phyloP scores from a whole-genome alignment of 495 filamentous ascomycete species.

The Opeltia flavorubescens region DNA sequence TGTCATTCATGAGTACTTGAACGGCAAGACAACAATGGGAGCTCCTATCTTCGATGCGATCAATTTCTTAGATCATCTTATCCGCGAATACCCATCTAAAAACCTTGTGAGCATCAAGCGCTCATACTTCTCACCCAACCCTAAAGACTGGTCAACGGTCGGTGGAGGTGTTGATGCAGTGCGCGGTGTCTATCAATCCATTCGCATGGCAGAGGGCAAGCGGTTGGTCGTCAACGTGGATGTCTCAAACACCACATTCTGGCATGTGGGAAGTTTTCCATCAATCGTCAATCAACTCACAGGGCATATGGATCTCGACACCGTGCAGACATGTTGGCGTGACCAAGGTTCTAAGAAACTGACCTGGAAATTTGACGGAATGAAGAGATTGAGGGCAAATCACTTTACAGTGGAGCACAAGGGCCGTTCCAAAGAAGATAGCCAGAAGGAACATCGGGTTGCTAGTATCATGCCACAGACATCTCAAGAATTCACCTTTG shows the following conservation, averaged over 20 bases:
- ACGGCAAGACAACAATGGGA: conserved; percentile 41
- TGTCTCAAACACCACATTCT: conserved; percentile 67
- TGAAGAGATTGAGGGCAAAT: conserved; percentile 32
- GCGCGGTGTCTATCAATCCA: conserved; percentile 73
- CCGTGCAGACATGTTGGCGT: background rate
- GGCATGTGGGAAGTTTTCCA: conserved; percentile 19
- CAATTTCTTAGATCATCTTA: conserved; percentile 77
- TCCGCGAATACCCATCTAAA: conserved; percentile 60
- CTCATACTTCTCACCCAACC: conserved; percentile 50
- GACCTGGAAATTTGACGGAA: background rate
- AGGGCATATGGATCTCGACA: background rate
- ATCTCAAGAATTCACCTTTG: conserved; percentile 28
- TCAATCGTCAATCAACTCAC: conserved; percentile 4
- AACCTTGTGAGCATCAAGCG: conserved; percentile 55
- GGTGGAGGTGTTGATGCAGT: conserved; percentile 55
- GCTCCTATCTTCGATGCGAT: conserved; percentile 59
- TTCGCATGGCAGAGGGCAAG: conserved; percentile 47
- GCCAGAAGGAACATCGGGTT: background rate
- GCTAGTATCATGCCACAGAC: too few species aligned
- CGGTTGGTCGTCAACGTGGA: conserved; percentile 71
- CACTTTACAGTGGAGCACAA: conserved; percentile 51
- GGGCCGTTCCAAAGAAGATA: conserved; percentile 22
- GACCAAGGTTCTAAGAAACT: background rate
- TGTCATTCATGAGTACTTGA: conserved; percentile 50
- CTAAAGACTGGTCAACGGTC: conserved; percentile 25